phyloP scores from a whole-genome alignment of 495 filamentous ascomycete species.

The Daldinia loculata region DNA sequence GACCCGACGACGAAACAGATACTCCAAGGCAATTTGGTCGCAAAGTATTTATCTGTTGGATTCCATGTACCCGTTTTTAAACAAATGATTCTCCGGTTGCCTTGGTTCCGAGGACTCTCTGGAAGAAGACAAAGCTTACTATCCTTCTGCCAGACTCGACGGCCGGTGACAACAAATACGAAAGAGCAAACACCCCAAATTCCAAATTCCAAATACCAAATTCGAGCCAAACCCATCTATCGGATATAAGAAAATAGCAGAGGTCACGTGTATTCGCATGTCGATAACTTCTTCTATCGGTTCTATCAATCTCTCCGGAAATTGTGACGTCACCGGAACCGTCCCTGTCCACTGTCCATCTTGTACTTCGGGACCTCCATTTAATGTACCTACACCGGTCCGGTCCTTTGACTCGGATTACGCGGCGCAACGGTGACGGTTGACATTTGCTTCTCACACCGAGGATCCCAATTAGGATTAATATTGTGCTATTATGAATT shows the following conservation, averaged over 20 bases:
- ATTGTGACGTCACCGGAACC: slow-evolving; percentile 32
- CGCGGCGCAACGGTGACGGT: not conserved
- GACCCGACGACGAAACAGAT: not conserved
- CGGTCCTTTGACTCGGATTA: not conserved
- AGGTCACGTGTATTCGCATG: slow-evolving; percentile 29
- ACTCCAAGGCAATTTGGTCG: not conserved
- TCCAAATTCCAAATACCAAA: not conserved
- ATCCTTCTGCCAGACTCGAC: slow-evolving; percentile 2
- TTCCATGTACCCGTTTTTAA: not conserved
- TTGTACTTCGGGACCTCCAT: not conserved
- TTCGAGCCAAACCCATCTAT: not conserved
- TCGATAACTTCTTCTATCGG: slow-evolving; percentile 15
- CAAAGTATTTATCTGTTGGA: not conserved
- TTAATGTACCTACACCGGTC: not conserved
- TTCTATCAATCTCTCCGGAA: not conserved
- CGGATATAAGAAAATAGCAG: slow-evolving; percentile 4
- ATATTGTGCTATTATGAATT: not conserved
- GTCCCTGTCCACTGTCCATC: slow-evolving; percentile 9
- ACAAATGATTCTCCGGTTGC: not conserved
- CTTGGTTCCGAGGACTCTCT: not conserved
- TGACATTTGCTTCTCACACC: not conserved
- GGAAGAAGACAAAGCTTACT: slow-evolving; percentile 2
- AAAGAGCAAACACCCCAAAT: not conserved
- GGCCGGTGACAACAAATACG: not conserved
- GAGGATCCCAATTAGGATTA: not conserved